phyloP scores from a whole-genome alignment of 2,329 filamentous ascomycete genomes.

The Thermothelomyces thermophilus region DNA sequence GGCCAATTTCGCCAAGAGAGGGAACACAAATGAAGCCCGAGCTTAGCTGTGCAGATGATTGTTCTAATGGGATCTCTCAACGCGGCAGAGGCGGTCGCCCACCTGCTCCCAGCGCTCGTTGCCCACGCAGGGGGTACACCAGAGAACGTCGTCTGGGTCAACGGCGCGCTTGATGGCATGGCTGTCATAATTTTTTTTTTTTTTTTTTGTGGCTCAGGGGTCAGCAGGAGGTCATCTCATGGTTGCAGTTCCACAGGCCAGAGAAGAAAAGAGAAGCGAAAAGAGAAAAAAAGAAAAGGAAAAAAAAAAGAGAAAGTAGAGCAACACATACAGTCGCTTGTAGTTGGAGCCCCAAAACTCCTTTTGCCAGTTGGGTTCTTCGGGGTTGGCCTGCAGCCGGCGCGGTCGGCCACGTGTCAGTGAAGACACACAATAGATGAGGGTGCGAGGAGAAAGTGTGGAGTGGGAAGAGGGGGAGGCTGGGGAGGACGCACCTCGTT shows the following conservation, averaged over 20 bases:
- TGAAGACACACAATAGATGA: too few relatives aligned
- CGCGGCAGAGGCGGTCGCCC: conserved; percentile 18
- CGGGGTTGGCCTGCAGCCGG: background rate
- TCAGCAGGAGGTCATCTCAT: too few relatives aligned
- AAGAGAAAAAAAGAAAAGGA: too few relatives aligned
- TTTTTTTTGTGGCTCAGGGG: too few relatives aligned
- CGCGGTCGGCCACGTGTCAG: too few relatives aligned
- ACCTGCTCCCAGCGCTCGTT: conserved; percentile 24
- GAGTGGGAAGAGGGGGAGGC: too few relatives aligned
- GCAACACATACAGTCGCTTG: conserved; percentile 26
- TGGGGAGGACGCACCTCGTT: conserved; percentile 35
- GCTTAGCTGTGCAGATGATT: background rate
- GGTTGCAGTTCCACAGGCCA: too few relatives aligned
- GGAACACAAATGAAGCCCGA: background rate
- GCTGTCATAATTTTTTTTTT: background rate
- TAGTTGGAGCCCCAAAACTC: conserved; percentile 37
- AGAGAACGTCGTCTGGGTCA: conserved; percentile 31
- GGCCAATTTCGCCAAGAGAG: too few relatives aligned
- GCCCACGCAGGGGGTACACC: conserved; percentile 31
- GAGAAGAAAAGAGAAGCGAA: too few relatives aligned
- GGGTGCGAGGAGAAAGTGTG: too few relatives aligned
- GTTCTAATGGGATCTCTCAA: background rate
- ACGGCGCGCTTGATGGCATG: conserved; percentile 30
- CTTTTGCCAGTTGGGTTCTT: conserved; percentile 31
- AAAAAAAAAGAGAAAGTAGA: background rate